phyloP scores from a whole-genome alignment of 2,329 filamentous ascomycete genomes.

The Parastagonospora avenae region DNA sequence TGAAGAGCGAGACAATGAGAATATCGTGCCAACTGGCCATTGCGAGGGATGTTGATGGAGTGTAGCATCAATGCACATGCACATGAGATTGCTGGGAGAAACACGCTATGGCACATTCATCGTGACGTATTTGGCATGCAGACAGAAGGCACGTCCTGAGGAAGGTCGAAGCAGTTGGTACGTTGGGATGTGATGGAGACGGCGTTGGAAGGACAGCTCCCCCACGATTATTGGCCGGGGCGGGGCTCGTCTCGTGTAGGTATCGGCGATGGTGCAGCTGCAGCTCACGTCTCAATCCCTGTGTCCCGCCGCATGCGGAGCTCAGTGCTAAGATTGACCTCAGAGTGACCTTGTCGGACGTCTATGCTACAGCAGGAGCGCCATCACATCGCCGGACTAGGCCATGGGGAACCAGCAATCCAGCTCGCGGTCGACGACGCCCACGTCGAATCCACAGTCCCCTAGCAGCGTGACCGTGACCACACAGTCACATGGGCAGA shows the following conservation, averaged over 20 bases:
- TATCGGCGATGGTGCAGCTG: constrained; percentile 25
- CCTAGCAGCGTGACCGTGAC: constrained; percentile 20
- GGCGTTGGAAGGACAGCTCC: constrained; percentile 1
- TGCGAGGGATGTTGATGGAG: constrained; percentile 2
- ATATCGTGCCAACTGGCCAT: constrained; percentile 41
- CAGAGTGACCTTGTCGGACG: neutral
- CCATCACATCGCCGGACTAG: neutral
- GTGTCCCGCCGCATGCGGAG: constrained; percentile 24
- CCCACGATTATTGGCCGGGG: constrained; percentile 23
- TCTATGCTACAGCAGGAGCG: constrained; percentile 1
- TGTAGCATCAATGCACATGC: too few species aligned
- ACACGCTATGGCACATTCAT: too few species aligned
- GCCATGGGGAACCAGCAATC: constrained; percentile 43
- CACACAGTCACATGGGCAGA: constrained; percentile 9
- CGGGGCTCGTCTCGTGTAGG: constrained; percentile 3
- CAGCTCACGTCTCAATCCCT: constrained; percentile 21
- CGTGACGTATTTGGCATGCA: neutral
- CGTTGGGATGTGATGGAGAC: neutral
- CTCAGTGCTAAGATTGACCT: constrained; percentile 14
- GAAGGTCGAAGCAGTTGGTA: too few species aligned
- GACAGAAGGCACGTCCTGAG: too few species aligned
- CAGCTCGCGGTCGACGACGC: constrained; percentile 30
- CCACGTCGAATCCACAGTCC: constrained; percentile 29
- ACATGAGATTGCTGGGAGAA: too few species aligned
- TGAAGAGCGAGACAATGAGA: constrained; percentile 38